Base-by-base conservation (phyloP, 1,284 basidiomycete genomes). In the Ganoderma multipileum region DNA sequence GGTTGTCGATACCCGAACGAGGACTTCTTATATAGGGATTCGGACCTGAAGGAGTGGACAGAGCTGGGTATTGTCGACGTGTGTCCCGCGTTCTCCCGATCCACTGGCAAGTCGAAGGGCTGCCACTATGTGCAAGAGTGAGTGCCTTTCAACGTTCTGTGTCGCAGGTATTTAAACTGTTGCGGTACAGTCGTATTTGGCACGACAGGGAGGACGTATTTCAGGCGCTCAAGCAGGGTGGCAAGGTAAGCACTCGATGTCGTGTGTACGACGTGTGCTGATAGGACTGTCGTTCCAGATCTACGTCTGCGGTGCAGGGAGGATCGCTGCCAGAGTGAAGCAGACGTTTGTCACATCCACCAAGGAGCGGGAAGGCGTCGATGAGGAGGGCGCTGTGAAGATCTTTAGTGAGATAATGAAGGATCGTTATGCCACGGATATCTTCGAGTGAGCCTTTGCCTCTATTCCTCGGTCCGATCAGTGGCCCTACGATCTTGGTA, bases 91-190 rank as follows among this genome's bases (percentile, higher is more conserved):
- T 85, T 86, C 70, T 86, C 84, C n/a, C 77, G 81, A 52, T 77
- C 76, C 26, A 60, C 74, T 7, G 79, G 79, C 3, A 68, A 77
- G 30, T 83, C 82, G 1, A 72, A 78, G 26, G 84, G 82, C 0
- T 84, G 81, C 71, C 83, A 81, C 70, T 83, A 86, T 71, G 83
- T 86, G 5, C 84, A 85, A 76, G 81, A 85, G 84, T 85, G 61
- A 75, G 83, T 80, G 23, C 55, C 33, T 3, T 28, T 41, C 50
- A 3, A 7, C 38, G 4, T 9, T 8, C 41, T n/a, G 16, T 1
- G n/a, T 50, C 1, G n/a, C 47, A 0, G 3, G 2, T 3, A 16
- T 23, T 47, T 68, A 11, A 47, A 59, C 9, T 11, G 41, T 68
- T 33, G 11, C 65, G 61, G 20, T 67, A 12, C 9, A 85, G 85